Percentiles rank a stretch among this genome's conserved stretches.
Conservation (phyloP, 352 stramenopile species). For the Aphanomyces invadans region DNA sequence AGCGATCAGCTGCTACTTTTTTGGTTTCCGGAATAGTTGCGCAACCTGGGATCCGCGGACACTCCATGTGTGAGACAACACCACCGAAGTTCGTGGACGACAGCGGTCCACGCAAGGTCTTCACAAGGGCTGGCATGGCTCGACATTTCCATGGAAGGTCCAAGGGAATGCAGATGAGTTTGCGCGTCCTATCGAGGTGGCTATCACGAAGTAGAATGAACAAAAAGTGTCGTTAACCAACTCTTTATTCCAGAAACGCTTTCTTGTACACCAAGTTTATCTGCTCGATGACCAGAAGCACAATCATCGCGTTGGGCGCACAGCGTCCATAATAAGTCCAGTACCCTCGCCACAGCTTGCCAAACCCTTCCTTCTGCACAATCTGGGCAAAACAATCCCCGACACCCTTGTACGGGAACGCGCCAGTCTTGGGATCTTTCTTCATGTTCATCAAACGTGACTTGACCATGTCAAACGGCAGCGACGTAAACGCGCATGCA, state of each 20-base stretch:
- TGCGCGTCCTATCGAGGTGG: too few relatives aligned
- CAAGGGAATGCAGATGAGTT: too few relatives aligned
- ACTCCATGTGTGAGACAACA: neutral
- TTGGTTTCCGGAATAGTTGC: too few relatives aligned
- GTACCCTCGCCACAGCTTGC: constrained; percentile 96
- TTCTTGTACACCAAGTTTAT: constrained; percentile 85
- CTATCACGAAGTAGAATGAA: too few relatives aligned
- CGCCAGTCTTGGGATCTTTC: constrained; percentile 76
- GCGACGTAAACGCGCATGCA: constrained; percentile 94
- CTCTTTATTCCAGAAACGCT: constrained; percentile 31
- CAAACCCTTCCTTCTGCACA: constrained; percentile 89
- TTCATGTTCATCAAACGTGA: constrained; percentile 98
- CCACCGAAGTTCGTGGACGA: neutral
- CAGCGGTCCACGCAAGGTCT: neutral
- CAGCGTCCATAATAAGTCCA: constrained; percentile 98
- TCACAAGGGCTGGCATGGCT: too few relatives aligned
- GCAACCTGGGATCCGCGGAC: too few relatives aligned
- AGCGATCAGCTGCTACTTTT: neutral
- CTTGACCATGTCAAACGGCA: constrained; percentile 99
- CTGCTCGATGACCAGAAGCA: constrained; percentile 96
- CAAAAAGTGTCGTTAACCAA: neutral
- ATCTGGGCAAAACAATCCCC: constrained; percentile 95
- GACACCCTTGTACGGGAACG: constrained; percentile 93
- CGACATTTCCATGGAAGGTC: neutral
- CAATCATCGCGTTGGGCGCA: constrained; percentile 99